Evolutionary conservation across 2,329 filamentous ascomycete genomes (phyloP), one percentile per base, ranked within the genome.

Genomic region (Colletotrichum orbiculare): DNA sequence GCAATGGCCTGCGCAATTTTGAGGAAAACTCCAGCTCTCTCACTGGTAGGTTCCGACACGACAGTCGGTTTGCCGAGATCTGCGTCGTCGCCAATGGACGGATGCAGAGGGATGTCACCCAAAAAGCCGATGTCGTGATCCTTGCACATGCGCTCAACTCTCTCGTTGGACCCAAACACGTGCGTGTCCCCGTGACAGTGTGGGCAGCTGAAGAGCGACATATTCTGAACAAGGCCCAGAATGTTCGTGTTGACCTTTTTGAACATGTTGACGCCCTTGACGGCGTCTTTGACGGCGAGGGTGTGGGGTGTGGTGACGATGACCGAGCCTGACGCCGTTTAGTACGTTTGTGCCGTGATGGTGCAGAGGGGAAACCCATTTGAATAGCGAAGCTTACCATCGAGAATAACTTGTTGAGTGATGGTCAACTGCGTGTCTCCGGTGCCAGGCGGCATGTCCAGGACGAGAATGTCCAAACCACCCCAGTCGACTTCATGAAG

Each of bases 351-450:
- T 10, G 15, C 8, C 43, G 10, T 8, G 8, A 25, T 6, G 15
- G 11, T 48, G 53, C 11, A 54, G 35, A 10, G 39, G 34, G 37
- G 33, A 34, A 17, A 13, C 7, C 4, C 17, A 45, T 35, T 39
- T 10, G 6, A 38, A 9, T 12, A 38, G 4, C 25, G 15, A 70
- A 25, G 4, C 81, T 75, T 80, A 84, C 94, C 95, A 71, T 96
- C 92, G 2, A 99, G 82, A n/a, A 92, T 83, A 10, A 99, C 85
- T 79, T 97, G 95, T 76, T 99, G 96, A 13, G 93, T 95, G 67
- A 99, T 96, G n/a, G 93, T 97, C 69, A 99, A 83, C 74, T 99
- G 96, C 1, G 95, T 95, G 73, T 99, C 96, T 33, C 96, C 96
- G 0, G 96, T 99, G 3, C 96, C 96, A 0, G 96, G 96, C 0